Conservation (phyloP, 306 rosid genomes). For the Oemleria cerasiformis region DNA sequence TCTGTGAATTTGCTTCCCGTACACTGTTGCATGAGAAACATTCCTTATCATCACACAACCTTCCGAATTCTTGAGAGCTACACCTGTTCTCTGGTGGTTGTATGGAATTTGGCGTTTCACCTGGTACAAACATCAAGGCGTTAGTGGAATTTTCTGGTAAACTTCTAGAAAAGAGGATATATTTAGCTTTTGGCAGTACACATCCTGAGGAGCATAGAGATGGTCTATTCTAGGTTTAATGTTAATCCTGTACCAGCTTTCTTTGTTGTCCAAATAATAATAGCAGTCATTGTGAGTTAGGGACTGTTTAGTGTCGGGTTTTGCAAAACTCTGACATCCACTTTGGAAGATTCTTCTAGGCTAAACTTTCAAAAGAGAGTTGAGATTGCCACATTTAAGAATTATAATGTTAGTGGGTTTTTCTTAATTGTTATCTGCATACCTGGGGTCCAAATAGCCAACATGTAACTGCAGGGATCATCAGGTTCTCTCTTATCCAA, state of each 20-base stretch:
- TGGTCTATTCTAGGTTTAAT: constrained; percentile 1
- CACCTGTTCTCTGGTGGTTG: constrained; percentile 79
- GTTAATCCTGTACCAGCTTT: constrained; percentile 3
- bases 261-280: background rate
- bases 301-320: background rate
- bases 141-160: constrained; percentile 26
- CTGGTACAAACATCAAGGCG: constrained; percentile 43
- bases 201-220: background rate
- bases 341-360: constrained; percentile 7
- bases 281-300: background rate
- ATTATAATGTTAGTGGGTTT: background rate
- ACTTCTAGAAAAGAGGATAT: constrained; percentile 18
- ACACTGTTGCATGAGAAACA: constrained; percentile 83
- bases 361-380: background rate
- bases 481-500: constrained; percentile 83
- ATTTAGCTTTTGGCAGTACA: background rate
- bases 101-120: constrained; percentile 87
- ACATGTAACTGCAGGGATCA: constrained; percentile 89
- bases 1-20: constrained; percentile 74
- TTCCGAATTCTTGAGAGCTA: constrained; percentile 51
- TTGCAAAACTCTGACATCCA: background rate
- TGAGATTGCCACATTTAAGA: constrained; percentile 3
- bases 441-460: constrained; percentile 99
- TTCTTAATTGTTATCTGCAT: constrained; percentile 19
- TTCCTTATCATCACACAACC: constrained; percentile 68